phyloP scores from a whole-genome alignment of 2,329 filamentous ascomycete genomes.

The Geosmithia morbida region DNA sequence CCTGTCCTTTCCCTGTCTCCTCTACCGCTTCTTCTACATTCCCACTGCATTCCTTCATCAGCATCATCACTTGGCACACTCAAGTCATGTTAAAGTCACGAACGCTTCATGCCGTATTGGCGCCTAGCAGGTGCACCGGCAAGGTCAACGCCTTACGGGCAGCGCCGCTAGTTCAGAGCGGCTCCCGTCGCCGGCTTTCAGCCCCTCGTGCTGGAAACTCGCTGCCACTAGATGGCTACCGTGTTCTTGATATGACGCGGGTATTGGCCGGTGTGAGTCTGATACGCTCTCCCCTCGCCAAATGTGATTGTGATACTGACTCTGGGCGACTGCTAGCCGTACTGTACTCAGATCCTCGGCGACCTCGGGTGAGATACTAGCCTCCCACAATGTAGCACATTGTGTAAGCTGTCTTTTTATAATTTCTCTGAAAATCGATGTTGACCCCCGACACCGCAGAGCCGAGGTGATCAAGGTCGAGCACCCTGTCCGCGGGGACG shows the following conservation, averaged over 20 bases:
- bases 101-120: not conserved
- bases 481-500: conserved; percentile 80
- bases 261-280: conserved; percentile 86
- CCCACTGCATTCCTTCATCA: not conserved
- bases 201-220: conserved; percentile 3
- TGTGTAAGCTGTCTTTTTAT: no score
- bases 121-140: not conserved
- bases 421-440: no score
- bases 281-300: no score
- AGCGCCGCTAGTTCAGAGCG: not conserved
- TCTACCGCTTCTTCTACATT: not conserved
- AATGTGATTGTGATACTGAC: conserved; percentile 10
- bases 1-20: not conserved
- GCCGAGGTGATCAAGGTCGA: conserved; percentile 97
- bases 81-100: not conserved
- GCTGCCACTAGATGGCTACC: conserved; percentile 67
- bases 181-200: not conserved
- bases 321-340: conserved; percentile 49
- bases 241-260: conserved; percentile 91
- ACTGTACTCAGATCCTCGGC: conserved; percentile 92
- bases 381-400: not conserved
- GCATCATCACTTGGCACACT: not conserved
- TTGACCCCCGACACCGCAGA: conserved; percentile 25
- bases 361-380: conserved; percentile 65
- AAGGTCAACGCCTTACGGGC: not conserved